Conservation (phyloP, 805 yeast species). For the Debaryomyces prosopidis region DNA sequence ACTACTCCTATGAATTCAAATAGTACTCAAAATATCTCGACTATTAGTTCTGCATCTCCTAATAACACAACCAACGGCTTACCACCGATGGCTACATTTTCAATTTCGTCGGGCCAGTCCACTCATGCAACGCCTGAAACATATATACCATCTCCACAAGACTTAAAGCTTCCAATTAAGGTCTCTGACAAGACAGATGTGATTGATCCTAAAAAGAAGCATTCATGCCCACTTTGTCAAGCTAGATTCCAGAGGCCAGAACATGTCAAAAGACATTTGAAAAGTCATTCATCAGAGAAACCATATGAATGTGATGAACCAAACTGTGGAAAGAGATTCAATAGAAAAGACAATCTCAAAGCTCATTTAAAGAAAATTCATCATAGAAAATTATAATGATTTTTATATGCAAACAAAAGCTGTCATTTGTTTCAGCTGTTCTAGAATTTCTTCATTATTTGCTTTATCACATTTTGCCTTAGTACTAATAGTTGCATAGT, state of each 20-base stretch:
- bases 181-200: conserved; percentile 33
- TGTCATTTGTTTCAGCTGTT: too few relatives aligned
- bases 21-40: neutral
- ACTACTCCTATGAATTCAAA: conserved; percentile 17
- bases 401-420: neutral
- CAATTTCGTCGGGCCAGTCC: conserved; percentile 14
- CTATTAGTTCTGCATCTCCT: conserved; percentile 2
- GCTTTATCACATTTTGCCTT: too few relatives aligned
- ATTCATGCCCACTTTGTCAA: conserved; percentile 64
- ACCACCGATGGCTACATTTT: conserved; percentile 35
- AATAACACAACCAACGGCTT: conserved; percentile 9
- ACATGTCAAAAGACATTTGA: conserved; percentile 66
- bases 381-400: conserved; percentile 16
- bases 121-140: conserved; percentile 7
- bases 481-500: too few relatives aligned
- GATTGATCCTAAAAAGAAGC: conserved; percentile 52
- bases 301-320: conserved; percentile 55
- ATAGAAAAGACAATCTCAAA: conserved; percentile 59
- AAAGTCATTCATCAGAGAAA: conserved; percentile 57
- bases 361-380: conserved; percentile 66
- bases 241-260: conserved; percentile 68
- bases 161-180: conserved; percentile 20
- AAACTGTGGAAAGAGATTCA: conserved; percentile 55
- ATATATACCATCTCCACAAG: conserved; percentile 12
- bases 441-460: too few relatives aligned